Conservation (phyloP, 129 eudicot species). For the Tanacetum coccineum region DNA sequence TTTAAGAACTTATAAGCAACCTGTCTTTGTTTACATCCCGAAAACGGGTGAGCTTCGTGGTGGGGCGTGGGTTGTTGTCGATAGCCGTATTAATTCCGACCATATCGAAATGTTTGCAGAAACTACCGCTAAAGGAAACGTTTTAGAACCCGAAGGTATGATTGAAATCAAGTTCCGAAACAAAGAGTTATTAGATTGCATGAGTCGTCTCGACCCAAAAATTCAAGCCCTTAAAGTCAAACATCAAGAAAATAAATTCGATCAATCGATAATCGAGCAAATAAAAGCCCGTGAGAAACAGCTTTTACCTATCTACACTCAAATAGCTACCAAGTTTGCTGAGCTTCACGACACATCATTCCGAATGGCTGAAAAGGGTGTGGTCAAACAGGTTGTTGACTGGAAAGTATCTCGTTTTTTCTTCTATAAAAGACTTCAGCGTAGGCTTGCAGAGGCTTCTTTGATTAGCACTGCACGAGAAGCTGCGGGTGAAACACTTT, state of each 20-base stretch:
- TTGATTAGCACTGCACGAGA: slow-evolving; percentile 51
- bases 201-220: slow-evolving; percentile 78
- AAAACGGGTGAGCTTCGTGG: slow-evolving; percentile 95
- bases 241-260: slow-evolving; percentile 41
- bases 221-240: slow-evolving; percentile 50
- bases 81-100: slow-evolving; percentile 83
- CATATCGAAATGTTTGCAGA: slow-evolving; percentile 96
- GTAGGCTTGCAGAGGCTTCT: slow-evolving; percentile 65
- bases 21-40: slow-evolving; percentile 94
- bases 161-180: slow-evolving; percentile 87
- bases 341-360: slow-evolving; percentile 90
- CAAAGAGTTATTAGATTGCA: slow-evolving; percentile 69
- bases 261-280: slow-evolving; percentile 37
- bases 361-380: slow-evolving; percentile 93
- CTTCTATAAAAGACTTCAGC: slow-evolving; percentile 60
- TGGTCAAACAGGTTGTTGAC: slow-evolving; percentile 63
- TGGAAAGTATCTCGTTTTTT: slow-evolving; percentile 68
- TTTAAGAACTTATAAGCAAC: slow-evolving; percentile 82
- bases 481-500: slow-evolving; percentile 68
- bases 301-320: slow-evolving; percentile 89
- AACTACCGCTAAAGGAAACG: slow-evolving; percentile 86
- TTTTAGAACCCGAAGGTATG: slow-evolving; percentile 94
- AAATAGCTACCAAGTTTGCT: slow-evolving; percentile 89
- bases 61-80: slow-evolving; percentile 98
- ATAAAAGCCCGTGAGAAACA: slow-evolving; percentile 87